phyloP scores from a whole-genome alignment of 2,329 filamentous ascomycete species.

The Cladosporium sp. region DNA sequence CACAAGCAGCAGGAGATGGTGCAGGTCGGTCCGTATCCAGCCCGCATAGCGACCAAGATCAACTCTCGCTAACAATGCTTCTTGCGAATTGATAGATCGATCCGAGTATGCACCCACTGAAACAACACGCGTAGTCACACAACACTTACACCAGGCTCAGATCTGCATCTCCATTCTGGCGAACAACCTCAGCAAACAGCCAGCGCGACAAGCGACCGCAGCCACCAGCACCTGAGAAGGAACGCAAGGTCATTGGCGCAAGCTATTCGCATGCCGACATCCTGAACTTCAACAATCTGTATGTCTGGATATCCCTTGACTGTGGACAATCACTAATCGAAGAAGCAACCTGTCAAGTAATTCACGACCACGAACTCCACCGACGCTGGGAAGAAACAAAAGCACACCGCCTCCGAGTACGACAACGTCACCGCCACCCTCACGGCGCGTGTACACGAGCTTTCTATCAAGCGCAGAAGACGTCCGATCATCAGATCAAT shows the following conservation, averaged over 20 bases:
- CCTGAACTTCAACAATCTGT: conserved; percentile 82
- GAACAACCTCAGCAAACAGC: conserved; percentile 53
- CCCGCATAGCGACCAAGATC: conserved; percentile 25
- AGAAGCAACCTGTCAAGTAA: conserved; percentile 22
- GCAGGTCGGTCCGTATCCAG: conserved; percentile 83
- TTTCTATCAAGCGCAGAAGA: conserved; percentile 80
- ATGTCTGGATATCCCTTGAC: conserved; percentile 36
- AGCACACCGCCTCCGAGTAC: conserved; percentile 42
- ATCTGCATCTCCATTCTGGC: conserved; percentile 88
- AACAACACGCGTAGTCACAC: neutral
- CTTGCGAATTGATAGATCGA: conserved; percentile 37
- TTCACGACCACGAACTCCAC: conserved; percentile 74
- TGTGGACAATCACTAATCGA: neutral
- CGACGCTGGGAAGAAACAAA: conserved; percentile 57
- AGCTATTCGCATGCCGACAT: conserved; percentile 96
- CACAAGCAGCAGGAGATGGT: conserved; percentile 80
- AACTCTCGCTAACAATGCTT: conserved; percentile 41
- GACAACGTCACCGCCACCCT: conserved; percentile 32
- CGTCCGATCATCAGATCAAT: conserved; percentile 67
- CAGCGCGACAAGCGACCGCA: conserved; percentile 29
- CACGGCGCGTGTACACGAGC: conserved; percentile 73
- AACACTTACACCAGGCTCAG: conserved; percentile 46
- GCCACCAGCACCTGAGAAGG: conserved; percentile 58
- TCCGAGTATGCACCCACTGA: conserved; percentile 32
- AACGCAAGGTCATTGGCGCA: conserved; percentile 79